Conservation (phyloP, 2,329 filamentous ascomycete species). For the Ophiognomonia clavigignenti-juglandacearum region DNA sequence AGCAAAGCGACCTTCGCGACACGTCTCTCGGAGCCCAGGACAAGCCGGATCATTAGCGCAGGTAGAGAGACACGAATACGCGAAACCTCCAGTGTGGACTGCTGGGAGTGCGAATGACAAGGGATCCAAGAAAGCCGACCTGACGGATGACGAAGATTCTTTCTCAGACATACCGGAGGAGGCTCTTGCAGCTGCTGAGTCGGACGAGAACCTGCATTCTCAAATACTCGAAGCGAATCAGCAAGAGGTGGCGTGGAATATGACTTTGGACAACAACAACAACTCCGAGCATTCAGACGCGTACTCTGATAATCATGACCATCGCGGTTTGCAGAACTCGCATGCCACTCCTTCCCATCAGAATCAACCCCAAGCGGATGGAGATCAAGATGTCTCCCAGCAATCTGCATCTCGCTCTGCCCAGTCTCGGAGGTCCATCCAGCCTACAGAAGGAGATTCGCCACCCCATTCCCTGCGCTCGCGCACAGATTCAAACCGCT, state of each 20-base stretch:
- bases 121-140: constrained; percentile 21
- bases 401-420: constrained; percentile 8
- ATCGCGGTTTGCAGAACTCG: background rate
- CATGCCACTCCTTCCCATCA: background rate
- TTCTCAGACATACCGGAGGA: constrained; percentile 53
- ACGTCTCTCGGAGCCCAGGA: background rate
- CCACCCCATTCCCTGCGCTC: constrained; percentile 25
- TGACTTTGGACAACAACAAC: background rate
- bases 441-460: constrained; percentile 17
- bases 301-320: background rate
- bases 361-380: background rate
- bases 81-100: background rate
- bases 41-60: background rate
- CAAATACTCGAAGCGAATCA: constrained; percentile 13
- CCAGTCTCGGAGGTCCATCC: constrained; percentile 17
- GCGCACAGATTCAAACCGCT: constrained; percentile 36
- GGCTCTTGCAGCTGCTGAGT: constrained; percentile 40
- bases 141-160: constrained; percentile 45
- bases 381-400: constrained; percentile 4
- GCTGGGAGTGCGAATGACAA: background rate
- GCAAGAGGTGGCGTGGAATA: constrained; percentile 25
- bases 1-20: background rate
- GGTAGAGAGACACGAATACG: background rate
- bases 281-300: background rate
- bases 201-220: constrained; percentile 6